Base-by-base conservation (phyloP, 352 stramenopile genomes). In the Salisapilia sapeloensis region DNA sequence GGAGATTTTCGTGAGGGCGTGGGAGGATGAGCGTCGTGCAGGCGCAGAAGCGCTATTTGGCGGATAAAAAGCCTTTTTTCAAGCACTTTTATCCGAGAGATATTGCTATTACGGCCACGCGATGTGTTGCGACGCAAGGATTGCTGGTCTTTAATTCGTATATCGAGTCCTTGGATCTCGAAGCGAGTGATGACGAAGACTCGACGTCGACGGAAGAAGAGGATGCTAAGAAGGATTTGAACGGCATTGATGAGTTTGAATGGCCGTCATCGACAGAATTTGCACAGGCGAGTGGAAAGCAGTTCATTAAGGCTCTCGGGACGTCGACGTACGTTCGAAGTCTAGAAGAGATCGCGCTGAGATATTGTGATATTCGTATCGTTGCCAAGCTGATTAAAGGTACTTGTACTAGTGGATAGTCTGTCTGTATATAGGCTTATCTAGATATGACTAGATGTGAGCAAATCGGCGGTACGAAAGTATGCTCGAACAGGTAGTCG, bases 61-160 rank as follows among this genome's bases (percentile, higher is more conserved):
- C 42, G 49, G 72, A 89, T 53, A 81, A 89, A 52, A 89, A 89
- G 49, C 65, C 72, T 29, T 89, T 67, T 41, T 78, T 78, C 36
- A 76, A 82, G 44, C 72, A 89, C 42, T 83, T 89, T 35, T 67
- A 83, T 46, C 52, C 61, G 17, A 56, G 56, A 24, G 57, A 78
- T 47, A 46, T 84, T 18, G 56, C 70, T 17, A 64, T 89, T 35
- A 59, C 70, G 29, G 65, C 65, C 10, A 45, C 72, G 34, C 60
- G 71, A 14, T 74, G 61, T 6, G 51, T 58, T 4, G 52, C 60
- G 35, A 71, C 78, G 32, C 72, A 85, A 39, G 69, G 72, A 0
- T 45, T 82, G 4, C 61, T 83, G 50, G 41, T 89, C 19, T 61
- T 83, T 29, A 89, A 89, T 35, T 53, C 49, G 29, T 89, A 79